phyloP scores from a whole-genome alignment of 2,329 filamentous ascomycete genomes.

The Coniochaeta sp. region DNA sequence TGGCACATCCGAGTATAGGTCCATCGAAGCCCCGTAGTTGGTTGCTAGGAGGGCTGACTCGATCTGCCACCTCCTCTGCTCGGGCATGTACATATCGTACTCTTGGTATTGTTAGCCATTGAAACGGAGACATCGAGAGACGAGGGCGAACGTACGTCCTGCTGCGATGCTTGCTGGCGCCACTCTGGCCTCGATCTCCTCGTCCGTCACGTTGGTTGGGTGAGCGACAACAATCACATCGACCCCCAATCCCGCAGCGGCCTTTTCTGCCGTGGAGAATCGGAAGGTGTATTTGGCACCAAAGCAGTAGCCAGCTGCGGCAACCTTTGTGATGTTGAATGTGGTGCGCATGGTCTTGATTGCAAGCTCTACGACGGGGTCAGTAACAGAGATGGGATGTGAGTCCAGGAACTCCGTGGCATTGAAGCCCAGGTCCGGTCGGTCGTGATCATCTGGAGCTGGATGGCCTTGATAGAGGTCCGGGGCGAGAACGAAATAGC shows the following conservation, averaged over 20 bases:
- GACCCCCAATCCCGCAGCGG: constrained; percentile 1
- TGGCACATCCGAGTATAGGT: constrained; percentile 1
- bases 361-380: constrained; percentile 1
- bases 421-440: constrained; percentile 1
- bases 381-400: background rate
- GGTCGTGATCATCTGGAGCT: constrained; percentile 2
- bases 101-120: background rate
- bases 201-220: constrained; percentile 3
- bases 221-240: constrained; percentile 2
- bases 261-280: background rate
- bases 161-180: constrained; percentile 2
- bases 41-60: background rate
- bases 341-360: background rate
- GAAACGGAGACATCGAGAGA: background rate
- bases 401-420: background rate
- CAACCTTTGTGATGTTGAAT: background rate
- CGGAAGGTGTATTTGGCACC: background rate
- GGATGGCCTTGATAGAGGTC: constrained; percentile 2
- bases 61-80: constrained; percentile 1
- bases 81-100: constrained; percentile 1
- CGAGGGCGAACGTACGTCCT: background rate
- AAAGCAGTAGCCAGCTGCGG: background rate
- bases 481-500: constrained; percentile 1
- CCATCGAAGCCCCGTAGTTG: constrained; percentile 1
- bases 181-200: constrained; percentile 2